These are phyloP conservation scores for Ascochyta rabiei DNA, from an alignment of 2,329 filamentous ascomycete species.

Conservation along the genomic window DNA sequence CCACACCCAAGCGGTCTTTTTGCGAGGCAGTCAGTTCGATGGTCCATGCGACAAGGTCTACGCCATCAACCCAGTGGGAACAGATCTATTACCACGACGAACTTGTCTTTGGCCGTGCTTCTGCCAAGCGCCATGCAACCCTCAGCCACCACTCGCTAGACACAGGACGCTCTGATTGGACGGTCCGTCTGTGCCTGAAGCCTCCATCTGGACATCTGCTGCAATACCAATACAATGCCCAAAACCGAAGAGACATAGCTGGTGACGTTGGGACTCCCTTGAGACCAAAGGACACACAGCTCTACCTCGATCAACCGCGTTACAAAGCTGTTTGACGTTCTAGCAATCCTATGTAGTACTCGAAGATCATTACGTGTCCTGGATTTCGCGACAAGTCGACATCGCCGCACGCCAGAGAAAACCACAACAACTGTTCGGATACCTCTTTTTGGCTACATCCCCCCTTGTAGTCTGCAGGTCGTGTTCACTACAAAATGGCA, in stretches of 20 bases:
- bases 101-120: slow-evolving; percentile 10
- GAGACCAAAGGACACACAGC: not conserved
- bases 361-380: not conserved
- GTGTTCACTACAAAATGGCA: not conserved
- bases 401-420: not conserved
- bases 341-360: slow-evolving; percentile 6
- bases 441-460: not conserved
- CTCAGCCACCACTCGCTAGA: slow-evolving; percentile 25
- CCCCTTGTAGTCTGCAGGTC: not conserved
- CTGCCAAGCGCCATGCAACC: slow-evolving; percentile 12
- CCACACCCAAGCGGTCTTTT: slow-evolving; percentile 1
- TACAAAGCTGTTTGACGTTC: not conserved
- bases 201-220: not conserved
- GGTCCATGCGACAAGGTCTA: slow-evolving; percentile 14
- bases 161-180: slow-evolving; percentile 23
- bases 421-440: not conserved
- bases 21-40: slow-evolving; percentile 10
- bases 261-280: not conserved
- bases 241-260: not conserved
- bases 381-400: not conserved
- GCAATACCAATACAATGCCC: not conserved
- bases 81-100: slow-evolving; percentile 12
- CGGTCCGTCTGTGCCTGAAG: slow-evolving; percentile 11
- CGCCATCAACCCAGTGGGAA: slow-evolving; percentile 15
- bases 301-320: slow-evolving; percentile 9